Evolutionary conservation across 148 eudicot species (phyloP).

Genomic region (Amaranthus palmeri): DNA sequence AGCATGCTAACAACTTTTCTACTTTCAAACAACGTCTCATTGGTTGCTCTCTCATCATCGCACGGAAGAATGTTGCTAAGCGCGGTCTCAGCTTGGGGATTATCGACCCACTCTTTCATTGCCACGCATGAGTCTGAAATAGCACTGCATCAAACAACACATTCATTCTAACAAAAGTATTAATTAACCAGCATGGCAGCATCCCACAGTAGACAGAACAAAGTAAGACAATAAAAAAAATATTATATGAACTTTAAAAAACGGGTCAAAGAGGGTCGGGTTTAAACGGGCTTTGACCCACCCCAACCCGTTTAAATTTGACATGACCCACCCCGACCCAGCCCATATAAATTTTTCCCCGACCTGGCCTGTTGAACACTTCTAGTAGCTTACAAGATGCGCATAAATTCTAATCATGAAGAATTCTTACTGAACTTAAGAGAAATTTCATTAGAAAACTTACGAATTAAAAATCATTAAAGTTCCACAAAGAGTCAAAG

Average conservation of each 20-base stretch:
- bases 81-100: slow-evolving; percentile 91
- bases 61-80: slow-evolving; percentile 94
- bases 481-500: slow-evolving; percentile 82
- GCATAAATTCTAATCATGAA: too few relatives aligned
- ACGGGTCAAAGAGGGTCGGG: too few relatives aligned
- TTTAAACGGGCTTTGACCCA: too few relatives aligned
- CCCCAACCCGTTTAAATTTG: too few relatives aligned
- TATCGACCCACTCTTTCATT: slow-evolving; percentile 96
- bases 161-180: neutral
- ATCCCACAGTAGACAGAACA: neutral
- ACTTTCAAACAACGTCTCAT: slow-evolving; percentile 67
- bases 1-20: slow-evolving; percentile 55
- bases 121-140: slow-evolving; percentile 86
- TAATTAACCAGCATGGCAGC: neutral
- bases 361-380: too few relatives aligned
- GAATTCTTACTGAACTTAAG: too few relatives aligned
- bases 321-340: too few relatives aligned
- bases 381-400: too few relatives aligned
- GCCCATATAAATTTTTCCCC: too few relatives aligned
- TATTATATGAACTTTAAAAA: too few relatives aligned
- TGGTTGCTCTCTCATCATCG: slow-evolving; percentile 75
- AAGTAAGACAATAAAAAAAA: too few relatives aligned
- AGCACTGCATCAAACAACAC: slow-evolving; percentile 41
- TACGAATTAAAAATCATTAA: slow-evolving; percentile 81
- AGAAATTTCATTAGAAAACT: slow-evolving; percentile 17